Conservation (phyloP, 2,329 filamentous ascomycete genomes). For the Cryphonectria parasitica region DNA sequence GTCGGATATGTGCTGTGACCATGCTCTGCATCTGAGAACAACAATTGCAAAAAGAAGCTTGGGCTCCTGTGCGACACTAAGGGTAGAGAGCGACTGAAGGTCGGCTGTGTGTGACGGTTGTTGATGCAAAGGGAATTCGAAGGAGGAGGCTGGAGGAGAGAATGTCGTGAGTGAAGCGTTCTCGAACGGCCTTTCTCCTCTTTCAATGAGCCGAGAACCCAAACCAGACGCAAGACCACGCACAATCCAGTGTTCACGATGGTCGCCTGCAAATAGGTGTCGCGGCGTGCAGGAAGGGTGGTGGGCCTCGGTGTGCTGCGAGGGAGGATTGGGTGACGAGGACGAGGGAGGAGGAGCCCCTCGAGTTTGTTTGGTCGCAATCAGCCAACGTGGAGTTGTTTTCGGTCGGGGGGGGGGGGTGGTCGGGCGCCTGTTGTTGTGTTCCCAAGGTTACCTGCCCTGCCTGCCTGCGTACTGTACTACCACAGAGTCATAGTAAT, state of each 20-base stretch:
- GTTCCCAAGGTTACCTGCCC: constrained; percentile 3
- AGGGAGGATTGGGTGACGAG: background rate
- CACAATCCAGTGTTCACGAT: constrained; percentile 1
- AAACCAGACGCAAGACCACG: background rate
- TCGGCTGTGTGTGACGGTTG: background rate
- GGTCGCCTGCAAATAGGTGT: constrained; percentile 3
- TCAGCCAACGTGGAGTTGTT: background rate
- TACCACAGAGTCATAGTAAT: background rate
- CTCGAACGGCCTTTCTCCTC: background rate
- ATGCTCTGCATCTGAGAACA: constrained; percentile 18
- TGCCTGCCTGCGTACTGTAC: background rate
- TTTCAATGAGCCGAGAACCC: background rate
- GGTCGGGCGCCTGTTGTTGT: background rate
- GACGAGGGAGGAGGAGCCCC: constrained; percentile 4
- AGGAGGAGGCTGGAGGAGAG: background rate
- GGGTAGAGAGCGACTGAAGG: constrained; percentile 2
- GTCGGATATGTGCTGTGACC: constrained; percentile 6
- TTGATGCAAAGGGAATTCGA: background rate
- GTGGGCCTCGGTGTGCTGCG: constrained; percentile 2
- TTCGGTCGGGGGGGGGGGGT: background rate
- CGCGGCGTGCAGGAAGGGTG: background rate
- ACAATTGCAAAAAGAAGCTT: background rate
- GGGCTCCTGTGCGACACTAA: constrained; percentile 4
- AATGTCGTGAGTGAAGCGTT: background rate
- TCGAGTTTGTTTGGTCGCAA: constrained; percentile 11